Evolutionary conservation across 306 rosid genomes (phyloP), one percentile per base, ranked within the genome.

Genomic region (Fagus sylvatica): DNA sequence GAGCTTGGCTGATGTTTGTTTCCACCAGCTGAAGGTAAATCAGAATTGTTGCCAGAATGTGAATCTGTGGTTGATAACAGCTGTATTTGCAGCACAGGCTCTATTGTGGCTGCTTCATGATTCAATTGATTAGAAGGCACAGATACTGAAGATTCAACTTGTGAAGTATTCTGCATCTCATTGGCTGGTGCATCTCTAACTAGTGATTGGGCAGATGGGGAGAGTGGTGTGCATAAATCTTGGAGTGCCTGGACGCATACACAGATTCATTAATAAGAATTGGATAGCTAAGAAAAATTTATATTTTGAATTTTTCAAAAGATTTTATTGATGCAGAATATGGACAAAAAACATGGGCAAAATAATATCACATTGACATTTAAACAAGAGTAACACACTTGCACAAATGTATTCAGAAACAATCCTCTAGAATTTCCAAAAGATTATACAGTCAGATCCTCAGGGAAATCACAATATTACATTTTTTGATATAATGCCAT

Each of bases 31-130:
- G 76, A 51, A 57, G 77, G 71, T 60, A 65, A 69, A 56, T 57
- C 71, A 76, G 60, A 65, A 75, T 55, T 69, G 71, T 65, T 61
- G 64, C 66, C 74, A 76, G 74, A 48, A 34, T 69, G 79, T 75
- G 84, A 72, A 76, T 81, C 84, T 53, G 78, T 48, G 42, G 85
- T 42, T 71, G 79, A 78, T 7, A 69, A 22, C 61, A 72, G 74
- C 68, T 51, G 85, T 79, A 64, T 69, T 76, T 70, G 84, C 65
- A 55, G 80, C 53, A 22, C 71, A 72, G 88, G 86, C 73, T 83
- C 88, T 42, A 39, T 69, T 68, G 22, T 28, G 28, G 34, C 79
- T 62, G 76, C 77, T 73, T 76, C 86, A 39, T 57, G 79, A 61
- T 65, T 73, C 42, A 67, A 46, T 6, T 55, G 79, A 71, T 41